Evolutionary conservation across 2,329 filamentous ascomycete species (phyloP).

Genomic region (Monosporascus sp.): DNA sequence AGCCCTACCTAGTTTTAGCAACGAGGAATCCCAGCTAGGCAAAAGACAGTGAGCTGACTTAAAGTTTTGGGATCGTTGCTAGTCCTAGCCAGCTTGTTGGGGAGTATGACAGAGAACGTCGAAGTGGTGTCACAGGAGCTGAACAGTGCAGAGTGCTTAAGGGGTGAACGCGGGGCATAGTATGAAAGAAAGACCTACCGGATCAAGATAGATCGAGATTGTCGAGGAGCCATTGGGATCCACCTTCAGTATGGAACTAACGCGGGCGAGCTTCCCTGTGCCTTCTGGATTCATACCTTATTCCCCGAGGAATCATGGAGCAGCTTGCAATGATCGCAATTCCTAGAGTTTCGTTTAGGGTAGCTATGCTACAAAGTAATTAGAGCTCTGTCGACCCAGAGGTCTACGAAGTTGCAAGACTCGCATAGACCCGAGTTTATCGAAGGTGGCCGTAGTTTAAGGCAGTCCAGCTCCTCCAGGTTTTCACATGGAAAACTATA

Average conservation of each 20-base stretch:
- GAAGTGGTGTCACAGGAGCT: too few relatives aligned
- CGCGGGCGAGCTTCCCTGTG: background rate
- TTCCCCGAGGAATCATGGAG: background rate
- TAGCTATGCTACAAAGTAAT: background rate
- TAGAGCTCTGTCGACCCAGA: background rate
- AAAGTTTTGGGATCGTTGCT: background rate
- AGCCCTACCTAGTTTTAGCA: conserved; percentile 3
- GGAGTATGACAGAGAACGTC: too few relatives aligned
- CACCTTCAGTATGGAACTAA: background rate
- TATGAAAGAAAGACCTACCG: background rate
- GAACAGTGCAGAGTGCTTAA: too few relatives aligned
- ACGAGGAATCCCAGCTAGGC: conserved; percentile 6
- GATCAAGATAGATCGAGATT: conserved; percentile 7
- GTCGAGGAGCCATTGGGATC: background rate
- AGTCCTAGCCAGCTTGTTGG: too few relatives aligned
- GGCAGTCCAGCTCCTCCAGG: conserved; percentile 1
- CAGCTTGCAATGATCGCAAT: conserved; percentile 4
- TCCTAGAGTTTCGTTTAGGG: background rate
- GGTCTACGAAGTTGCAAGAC: conserved; percentile 1
- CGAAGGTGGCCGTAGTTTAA: background rate
- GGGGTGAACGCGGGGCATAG: too few relatives aligned
- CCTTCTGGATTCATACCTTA: background rate
- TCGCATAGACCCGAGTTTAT: background rate
- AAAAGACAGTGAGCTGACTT: background rate
- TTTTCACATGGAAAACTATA: conserved; percentile 3